These are phyloP conservation scores for Colletotrichum sidae DNA, from an alignment of 2,329 filamentous ascomycete species.

Conservation along the genomic window DNA sequence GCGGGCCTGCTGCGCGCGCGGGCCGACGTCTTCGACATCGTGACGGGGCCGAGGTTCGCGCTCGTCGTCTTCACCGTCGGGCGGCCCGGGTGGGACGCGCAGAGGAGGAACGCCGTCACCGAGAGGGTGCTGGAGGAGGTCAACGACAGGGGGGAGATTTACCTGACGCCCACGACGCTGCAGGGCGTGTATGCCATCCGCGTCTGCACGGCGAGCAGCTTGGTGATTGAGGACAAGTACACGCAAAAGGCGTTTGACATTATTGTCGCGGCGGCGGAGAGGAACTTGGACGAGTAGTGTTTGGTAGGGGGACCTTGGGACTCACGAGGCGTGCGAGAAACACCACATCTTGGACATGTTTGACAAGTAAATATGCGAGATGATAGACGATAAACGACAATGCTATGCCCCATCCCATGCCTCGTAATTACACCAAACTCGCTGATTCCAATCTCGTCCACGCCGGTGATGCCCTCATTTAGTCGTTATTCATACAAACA, in stretches of 20 bases:
- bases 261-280: conserved; percentile 73
- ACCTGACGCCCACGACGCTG: conserved; percentile 82
- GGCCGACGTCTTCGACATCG: conserved; percentile 78
- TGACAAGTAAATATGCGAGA: not conserved
- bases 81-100: conserved; percentile 47
- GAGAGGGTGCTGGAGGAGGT: conserved; percentile 81
- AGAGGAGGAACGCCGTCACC: conserved; percentile 75
- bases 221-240: conserved; percentile 77
- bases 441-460: too few species aligned
- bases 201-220: conserved; percentile 78
- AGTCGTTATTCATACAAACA: too few species aligned
- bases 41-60: conserved; percentile 81
- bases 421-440: too few species aligned
- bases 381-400: not conserved
- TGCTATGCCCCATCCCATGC: too few species aligned
- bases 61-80: conserved; percentile 81
- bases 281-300: conserved; percentile 51
- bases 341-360: too few species aligned
- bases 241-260: conserved; percentile 80
- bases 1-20: conserved; percentile 67
- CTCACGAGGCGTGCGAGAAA: too few species aligned
- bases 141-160: conserved; percentile 81
- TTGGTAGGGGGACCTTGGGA: not conserved
- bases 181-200: conserved; percentile 82
- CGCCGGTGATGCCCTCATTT: too few species aligned